Percentiles rank a stretch among this genome's conserved stretches.
phyloP scores from a whole-genome alignment of 257 asterid species.

The Solanum arcanum region DNA sequence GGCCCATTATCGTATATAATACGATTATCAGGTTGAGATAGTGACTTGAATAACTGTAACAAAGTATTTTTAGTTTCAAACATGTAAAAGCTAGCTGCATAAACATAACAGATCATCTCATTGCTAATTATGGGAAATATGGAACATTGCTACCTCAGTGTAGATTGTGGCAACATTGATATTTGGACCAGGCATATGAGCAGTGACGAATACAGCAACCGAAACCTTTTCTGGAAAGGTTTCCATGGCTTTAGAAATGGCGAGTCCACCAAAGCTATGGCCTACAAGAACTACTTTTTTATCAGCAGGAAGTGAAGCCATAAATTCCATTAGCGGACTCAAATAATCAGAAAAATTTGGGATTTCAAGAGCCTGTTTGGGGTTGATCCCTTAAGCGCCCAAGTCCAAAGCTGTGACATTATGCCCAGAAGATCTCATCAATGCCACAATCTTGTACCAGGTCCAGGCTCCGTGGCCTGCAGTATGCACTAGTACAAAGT shows the following conservation, averaged over 20 bases:
- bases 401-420: background rate
- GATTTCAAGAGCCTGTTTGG: background rate
- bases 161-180: background rate
- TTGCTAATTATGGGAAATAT: background rate
- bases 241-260: constrained; percentile 30
- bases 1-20: background rate
- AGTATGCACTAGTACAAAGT: constrained; percentile 27
- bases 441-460: constrained; percentile 18
- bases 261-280: constrained; percentile 22
- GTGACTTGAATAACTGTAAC: no score
- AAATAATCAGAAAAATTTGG: background rate
- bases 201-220: constrained; percentile 8
- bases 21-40: background rate
- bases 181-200: constrained; percentile 12
- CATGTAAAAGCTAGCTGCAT: no score
- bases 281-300: constrained; percentile 23
- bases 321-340: constrained; percentile 6
- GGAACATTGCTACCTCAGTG: constrained; percentile 2
- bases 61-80: no score
- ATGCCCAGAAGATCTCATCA: constrained; percentile 1
- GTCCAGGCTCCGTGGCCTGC: constrained; percentile 31
- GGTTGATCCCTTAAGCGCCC: background rate
- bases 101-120: no score
- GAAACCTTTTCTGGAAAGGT: constrained; percentile 14
- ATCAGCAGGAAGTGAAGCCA: constrained; percentile 13